Base-by-base conservation (phyloP, 345 rosid genomes). In the Melaleuca alternifolia region DNA sequence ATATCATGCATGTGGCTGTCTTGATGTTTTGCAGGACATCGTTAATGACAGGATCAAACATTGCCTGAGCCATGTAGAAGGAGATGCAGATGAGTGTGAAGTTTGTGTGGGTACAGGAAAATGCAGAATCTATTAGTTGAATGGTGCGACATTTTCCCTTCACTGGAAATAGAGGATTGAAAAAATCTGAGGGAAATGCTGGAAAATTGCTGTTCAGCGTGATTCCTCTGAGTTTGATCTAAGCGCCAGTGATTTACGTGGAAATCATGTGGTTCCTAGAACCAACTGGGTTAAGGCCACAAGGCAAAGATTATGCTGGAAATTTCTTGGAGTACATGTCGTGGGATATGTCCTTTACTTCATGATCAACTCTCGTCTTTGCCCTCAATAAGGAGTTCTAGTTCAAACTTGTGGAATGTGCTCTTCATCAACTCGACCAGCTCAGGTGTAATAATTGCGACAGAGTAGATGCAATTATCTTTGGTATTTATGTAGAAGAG, bases 101-200 rank as follows among this genome's bases (percentile, higher is more conserved):
- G 98, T 88, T 77, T 97, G 99, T 91, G 93, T 92, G 52, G 98
- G 98, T 86, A 96, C 99, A 87, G 86, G 90, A 87, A 97, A 92
- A 88, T 97, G 99, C 95, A 95, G 91, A 94, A 90, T 97, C 88
- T 93, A 94, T 62, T 86, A 87, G 62, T 83, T 56, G n/a, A n/a
- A n/a, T n/a, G n/a, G n/a, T n/a, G 41, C 84, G 28, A 28, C 59
- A 83, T 83, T 83, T 83, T 83, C 46, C 59, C 37, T 71, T 37
- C 48, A 37, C 26, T 33, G 48, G 81, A 71, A 37, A 71, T 71
- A 18, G 81, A 20, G 41, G 41, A 71, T 37, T 18, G 48, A 37
- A 71, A 62, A 71, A 37, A 18, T 71, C 81, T 10, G 48, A 71
- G 81, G n/a, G 81, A 37, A 71, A 18, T 71, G 81, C 18, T 71